phyloP scores from a whole-genome alignment of 371 early-diverging fungal genomes.

The Enterocytospora artemiae region DNA sequence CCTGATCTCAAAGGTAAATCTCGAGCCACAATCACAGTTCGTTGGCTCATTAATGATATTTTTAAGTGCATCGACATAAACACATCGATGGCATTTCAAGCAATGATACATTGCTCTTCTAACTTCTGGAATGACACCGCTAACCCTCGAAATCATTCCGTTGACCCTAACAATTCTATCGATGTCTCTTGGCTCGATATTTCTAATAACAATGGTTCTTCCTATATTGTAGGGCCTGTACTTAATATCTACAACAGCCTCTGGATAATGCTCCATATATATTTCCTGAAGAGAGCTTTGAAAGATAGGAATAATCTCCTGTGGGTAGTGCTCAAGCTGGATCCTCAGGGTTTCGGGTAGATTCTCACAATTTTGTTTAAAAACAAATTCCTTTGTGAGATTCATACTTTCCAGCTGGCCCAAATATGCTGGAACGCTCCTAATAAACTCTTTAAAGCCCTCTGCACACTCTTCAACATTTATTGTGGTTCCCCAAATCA shows the following conservation, averaged over 20 bases:
- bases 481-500: constrained; percentile 94
- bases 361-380: constrained; percentile 16
- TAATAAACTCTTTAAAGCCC: constrained; percentile 76
- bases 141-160: constrained; percentile 82
- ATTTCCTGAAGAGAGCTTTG: constrained; percentile 74
- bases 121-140: constrained; percentile 78
- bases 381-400: constrained; percentile 41
- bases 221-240: constrained; percentile 80
- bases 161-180: constrained; percentile 86
- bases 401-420: constrained; percentile 28
- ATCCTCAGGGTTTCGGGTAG: constrained; percentile 61
- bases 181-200: constrained; percentile 82
- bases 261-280: constrained; percentile 65
- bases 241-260: constrained; percentile 60
- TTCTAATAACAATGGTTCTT: constrained; percentile 72
- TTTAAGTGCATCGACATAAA: constrained; percentile 72
- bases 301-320: constrained; percentile 84
- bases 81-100: constrained; percentile 62
- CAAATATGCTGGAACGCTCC: constrained; percentile 42
- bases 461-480: constrained; percentile 75
- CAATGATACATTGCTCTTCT: constrained; percentile 53
- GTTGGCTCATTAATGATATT: constrained; percentile 82
- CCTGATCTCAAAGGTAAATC: constrained; percentile 61
- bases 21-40: constrained; percentile 64
- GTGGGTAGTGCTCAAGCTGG: constrained; percentile 81